These are phyloP conservation scores for Grigorovia jiainica DNA, from an alignment of 805 yeast species.

Conservation along the genomic window DNA sequence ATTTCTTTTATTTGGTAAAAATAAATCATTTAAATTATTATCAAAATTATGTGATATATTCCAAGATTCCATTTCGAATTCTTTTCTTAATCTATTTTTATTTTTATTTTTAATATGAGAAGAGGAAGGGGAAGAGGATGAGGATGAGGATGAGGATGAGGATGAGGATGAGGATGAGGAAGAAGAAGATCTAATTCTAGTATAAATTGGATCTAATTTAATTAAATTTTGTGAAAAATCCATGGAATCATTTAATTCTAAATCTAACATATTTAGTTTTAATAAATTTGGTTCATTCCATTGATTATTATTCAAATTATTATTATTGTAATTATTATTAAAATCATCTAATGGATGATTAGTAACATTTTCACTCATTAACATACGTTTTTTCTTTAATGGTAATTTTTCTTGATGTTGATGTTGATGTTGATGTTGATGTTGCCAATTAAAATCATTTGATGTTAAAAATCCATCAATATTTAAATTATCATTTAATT, in stretches of 20 bases:
- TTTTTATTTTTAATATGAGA: not conserved
- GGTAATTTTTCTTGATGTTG: no score
- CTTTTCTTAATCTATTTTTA: constrained; percentile 6
- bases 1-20: constrained; percentile 17
- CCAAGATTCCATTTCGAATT: constrained; percentile 23
- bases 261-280: constrained; percentile 16
- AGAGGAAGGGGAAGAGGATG: no score
- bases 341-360: not conserved
- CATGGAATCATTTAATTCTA: constrained; percentile 16
- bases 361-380: not conserved
- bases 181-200: no score
- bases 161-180: no score
- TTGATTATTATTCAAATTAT: not conserved
- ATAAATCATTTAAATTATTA: not conserved
- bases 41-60: constrained; percentile 8
- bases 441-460: no score
- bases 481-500: no score
- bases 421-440: no score
- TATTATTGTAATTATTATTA: not conserved
- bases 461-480: no score
- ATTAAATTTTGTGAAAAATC: constrained; percentile 3
- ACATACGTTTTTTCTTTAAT: not conserved
- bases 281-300: constrained; percentile 8
- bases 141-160: no score
- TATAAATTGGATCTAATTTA: not conserved